Evolutionary conservation across 108 stramenopile genomes (phyloP).

Genomic region (Skeletonema marinoi): DNA sequence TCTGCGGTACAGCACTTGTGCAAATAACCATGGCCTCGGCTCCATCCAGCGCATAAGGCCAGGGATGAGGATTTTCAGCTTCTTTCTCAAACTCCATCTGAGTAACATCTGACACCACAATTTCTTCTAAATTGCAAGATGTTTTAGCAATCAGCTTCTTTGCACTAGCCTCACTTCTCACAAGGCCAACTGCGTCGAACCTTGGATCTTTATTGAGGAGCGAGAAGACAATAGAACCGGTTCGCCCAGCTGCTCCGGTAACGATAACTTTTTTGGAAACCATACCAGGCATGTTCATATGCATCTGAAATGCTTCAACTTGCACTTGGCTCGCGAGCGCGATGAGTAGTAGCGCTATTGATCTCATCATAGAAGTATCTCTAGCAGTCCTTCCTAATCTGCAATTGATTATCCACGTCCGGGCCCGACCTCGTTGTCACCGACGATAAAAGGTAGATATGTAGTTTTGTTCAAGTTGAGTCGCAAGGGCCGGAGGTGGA

Average conservation of each 20-base stretch:
- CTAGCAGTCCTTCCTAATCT: background rate
- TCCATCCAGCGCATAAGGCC: conserved; percentile 44
- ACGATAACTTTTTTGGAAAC: conserved; percentile 44
- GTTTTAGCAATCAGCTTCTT: conserved; percentile 46
- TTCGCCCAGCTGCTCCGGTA: conserved; percentile 59
- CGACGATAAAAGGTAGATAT: too few relatives aligned
- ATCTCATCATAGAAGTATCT: background rate
- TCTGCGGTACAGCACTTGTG: conserved; percentile 69
- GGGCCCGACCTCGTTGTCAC: too few relatives aligned
- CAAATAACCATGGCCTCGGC: conserved; percentile 73
- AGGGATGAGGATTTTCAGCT: conserved; percentile 24
- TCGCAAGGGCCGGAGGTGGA: too few relatives aligned
- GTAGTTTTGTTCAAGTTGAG: too few relatives aligned
- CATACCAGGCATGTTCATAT: conserved; percentile 25
- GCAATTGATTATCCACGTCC: background rate
- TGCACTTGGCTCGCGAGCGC: background rate
- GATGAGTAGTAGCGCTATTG: background rate
- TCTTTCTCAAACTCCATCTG: conserved; percentile 21
- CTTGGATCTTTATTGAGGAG: conserved; percentile 51
- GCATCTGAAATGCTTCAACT: conserved; percentile 8
- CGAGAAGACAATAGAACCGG: conserved; percentile 64
- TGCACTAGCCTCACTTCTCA: conserved; percentile 58
- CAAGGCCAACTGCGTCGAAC: conserved; percentile 63
- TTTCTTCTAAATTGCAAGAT: conserved; percentile 55
- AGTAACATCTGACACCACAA: conserved; percentile 67